phyloP scores from a whole-genome alignment of 1,284 basidiomycete species.

The Microbotryum silenes-acaulis region DNA sequence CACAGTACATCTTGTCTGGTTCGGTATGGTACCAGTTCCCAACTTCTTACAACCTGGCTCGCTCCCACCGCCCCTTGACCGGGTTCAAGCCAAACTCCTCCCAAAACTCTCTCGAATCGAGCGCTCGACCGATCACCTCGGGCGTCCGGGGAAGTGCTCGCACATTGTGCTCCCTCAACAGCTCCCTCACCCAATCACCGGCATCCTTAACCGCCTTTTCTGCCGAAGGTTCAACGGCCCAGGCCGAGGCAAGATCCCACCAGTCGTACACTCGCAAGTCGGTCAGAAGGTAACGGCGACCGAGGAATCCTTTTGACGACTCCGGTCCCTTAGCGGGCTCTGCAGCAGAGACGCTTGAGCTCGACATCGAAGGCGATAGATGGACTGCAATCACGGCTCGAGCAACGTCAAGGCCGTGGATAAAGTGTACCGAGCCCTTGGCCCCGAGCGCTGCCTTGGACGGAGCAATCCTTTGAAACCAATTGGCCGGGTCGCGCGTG shows the following conservation, averaged over 20 bases:
- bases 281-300: slow-evolving; percentile 43
- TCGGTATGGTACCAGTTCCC: too few relatives aligned
- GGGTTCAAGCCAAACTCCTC: slow-evolving; percentile 35
- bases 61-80: slow-evolving; percentile 28
- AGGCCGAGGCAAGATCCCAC: slow-evolving; percentile 58
- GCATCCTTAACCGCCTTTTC: slow-evolving; percentile 30
- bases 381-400: slow-evolving; percentile 48
- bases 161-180: slow-evolving; percentile 52
- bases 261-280: slow-evolving; percentile 57
- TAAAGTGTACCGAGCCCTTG: slow-evolving; percentile 53
- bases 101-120: slow-evolving; percentile 60
- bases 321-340: too few relatives aligned
- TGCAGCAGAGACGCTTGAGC: background rate
- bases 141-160: slow-evolving; percentile 50
- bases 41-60: slow-evolving; percentile 5
- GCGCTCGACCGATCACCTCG: slow-evolving; percentile 48
- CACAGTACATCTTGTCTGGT: too few relatives aligned
- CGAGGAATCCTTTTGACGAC: background rate
- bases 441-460: slow-evolving; percentile 50
- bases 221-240: background rate
- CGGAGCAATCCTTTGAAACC: slow-evolving; percentile 50
- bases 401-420: slow-evolving; percentile 44
- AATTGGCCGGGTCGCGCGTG: slow-evolving; percentile 47
- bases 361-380: slow-evolving; percentile 1
- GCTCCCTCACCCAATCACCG: slow-evolving; percentile 51